Conservation (phyloP, 148 eudicot species). For the Spergularia bocconei region DNA sequence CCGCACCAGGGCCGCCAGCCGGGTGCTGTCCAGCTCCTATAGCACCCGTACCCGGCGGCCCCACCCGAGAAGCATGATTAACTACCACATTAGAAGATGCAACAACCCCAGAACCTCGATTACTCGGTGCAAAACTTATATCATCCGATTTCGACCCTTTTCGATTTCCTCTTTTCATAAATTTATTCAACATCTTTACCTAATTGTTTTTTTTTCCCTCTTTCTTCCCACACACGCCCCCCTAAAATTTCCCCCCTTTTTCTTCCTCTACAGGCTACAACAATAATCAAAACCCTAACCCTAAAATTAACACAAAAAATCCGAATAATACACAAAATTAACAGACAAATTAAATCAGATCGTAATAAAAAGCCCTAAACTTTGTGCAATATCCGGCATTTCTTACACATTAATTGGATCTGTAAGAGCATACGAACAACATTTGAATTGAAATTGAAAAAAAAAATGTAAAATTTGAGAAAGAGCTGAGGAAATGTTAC, state of each 20-base stretch:
- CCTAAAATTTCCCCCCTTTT: neutral
- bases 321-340: slow-evolving; percentile 1
- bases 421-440: neutral
- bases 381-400: slow-evolving; percentile 19
- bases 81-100: slow-evolving; percentile 50
- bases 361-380: slow-evolving; percentile 16
- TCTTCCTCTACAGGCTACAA: no score
- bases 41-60: slow-evolving; percentile 30
- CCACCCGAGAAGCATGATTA: slow-evolving; percentile 63
- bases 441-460: neutral
- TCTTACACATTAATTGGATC: slow-evolving; percentile 23
- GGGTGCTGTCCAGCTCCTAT: slow-evolving; percentile 28
- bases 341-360: slow-evolving; percentile 13
- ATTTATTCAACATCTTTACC: slow-evolving; percentile 57
- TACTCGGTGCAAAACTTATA: slow-evolving; percentile 31
- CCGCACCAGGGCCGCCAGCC: slow-evolving; percentile 19
- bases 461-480: neutral
- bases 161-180: slow-evolving; percentile 60
- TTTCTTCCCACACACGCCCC: neutral
- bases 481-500: slow-evolving; percentile 1
- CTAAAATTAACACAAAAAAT: slow-evolving; percentile 9
- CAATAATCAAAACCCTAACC: slow-evolving; percentile 34
- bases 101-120: slow-evolving; percentile 40
- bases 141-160: slow-evolving; percentile 53
- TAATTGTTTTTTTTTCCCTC: neutral